Percentiles rank a stretch among this genome's conserved stretches.
These are phyloP conservation scores for Oryza brachyantha DNA, from an alignment of 176 grass and related monocot genomes.

Conservation along the genomic window DNA sequence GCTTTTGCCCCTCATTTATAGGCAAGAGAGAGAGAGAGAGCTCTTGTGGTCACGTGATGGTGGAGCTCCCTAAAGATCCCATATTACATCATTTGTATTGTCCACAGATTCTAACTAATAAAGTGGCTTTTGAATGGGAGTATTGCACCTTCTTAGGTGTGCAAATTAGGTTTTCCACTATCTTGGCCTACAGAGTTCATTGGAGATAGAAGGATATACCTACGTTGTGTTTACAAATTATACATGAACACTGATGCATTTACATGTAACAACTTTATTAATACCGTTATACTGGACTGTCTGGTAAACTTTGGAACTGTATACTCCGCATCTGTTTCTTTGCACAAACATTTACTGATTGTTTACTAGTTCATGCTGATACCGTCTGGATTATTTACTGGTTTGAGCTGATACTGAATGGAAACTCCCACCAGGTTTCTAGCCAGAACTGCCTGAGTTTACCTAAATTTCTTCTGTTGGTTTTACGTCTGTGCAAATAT, in stretches of 20 bases:
- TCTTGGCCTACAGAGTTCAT: not conserved
- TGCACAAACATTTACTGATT: not conserved
- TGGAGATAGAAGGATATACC: conserved; percentile 15
- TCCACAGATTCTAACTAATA: conserved; percentile 39
- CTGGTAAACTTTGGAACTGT: not conserved
- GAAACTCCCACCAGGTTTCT: not conserved
- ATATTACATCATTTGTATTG: conserved; percentile 37
- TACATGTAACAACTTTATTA: not conserved
- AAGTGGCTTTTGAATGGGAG: conserved; percentile 37
- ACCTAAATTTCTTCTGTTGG: not conserved
- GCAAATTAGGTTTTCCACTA: conserved; percentile 24
- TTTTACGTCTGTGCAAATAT: not conserved
- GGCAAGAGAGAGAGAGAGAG: conserved; percentile 34
- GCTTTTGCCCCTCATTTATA: conserved; percentile 83
- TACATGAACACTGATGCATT: too few relatives aligned
- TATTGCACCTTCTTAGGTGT: conserved; percentile 42
- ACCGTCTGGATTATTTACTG: conserved; percentile 7
- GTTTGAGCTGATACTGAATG: not conserved
- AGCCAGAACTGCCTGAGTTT: not conserved
- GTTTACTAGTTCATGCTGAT: not conserved
- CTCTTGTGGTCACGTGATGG: conserved; percentile 44
- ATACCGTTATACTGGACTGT: not conserved
- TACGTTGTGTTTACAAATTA: conserved; percentile 15
- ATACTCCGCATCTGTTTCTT: not conserved
- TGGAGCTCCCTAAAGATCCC: conserved; percentile 38